Conservation (phyloP, 495 filamentous ascomycete species). For the Patellaria atrata region DNA sequence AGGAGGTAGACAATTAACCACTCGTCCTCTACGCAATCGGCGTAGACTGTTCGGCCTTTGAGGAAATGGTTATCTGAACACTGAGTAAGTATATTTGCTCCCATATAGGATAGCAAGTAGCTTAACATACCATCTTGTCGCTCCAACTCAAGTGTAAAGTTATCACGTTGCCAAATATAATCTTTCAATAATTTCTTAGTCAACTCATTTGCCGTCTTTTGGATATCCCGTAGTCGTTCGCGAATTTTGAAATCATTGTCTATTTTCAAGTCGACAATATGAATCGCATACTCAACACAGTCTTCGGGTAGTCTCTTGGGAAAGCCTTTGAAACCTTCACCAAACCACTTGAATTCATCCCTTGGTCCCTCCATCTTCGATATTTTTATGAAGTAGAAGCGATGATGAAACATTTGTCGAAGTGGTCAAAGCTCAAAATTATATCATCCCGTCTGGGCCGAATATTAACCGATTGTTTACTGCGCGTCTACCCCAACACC, state of each 20-base stretch:
- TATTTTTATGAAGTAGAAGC: slow-evolving; percentile 19
- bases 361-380: no score
- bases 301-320: slow-evolving; percentile 72
- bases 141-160: slow-evolving; percentile 46
- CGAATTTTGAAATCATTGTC: slow-evolving; percentile 38
- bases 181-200: slow-evolving; percentile 50
- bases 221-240: slow-evolving; percentile 51
- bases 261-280: slow-evolving; percentile 43
- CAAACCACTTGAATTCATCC: slow-evolving; percentile 34
- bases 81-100: neutral
- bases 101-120: neutral
- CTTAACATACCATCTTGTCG: slow-evolving; percentile 39
- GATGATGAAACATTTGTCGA: slow-evolving; percentile 8
- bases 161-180: slow-evolving; percentile 92
- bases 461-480: no score
- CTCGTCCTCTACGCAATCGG: slow-evolving; percentile 91
- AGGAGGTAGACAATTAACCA: slow-evolving; percentile 91
- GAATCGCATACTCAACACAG: slow-evolving; percentile 73
- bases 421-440: no score
- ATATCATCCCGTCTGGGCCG: no score
- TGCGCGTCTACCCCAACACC: no score
- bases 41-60: slow-evolving; percentile 64
- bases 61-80: slow-evolving; percentile 29
- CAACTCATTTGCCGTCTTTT: slow-evolving; percentile 49
- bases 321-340: slow-evolving; percentile 44